phyloP scores from a whole-genome alignment of 192 early-diverging fungal species.

The Coemansia sp. region DNA sequence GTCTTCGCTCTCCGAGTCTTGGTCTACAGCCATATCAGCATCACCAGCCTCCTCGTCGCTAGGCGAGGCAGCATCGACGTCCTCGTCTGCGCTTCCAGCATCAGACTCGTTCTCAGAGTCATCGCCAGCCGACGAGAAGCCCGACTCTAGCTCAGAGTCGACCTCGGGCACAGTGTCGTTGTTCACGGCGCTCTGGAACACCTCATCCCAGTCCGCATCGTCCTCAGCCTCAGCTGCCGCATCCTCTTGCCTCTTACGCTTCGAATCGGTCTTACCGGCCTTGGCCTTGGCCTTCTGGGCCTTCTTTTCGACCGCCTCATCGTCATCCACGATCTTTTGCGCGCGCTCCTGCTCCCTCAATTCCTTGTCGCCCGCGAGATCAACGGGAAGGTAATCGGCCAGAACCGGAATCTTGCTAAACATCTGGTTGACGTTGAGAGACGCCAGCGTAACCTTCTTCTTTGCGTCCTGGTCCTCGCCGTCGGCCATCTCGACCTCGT shows the following conservation, averaged over 20 bases:
- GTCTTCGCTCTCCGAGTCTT: constrained; percentile 28
- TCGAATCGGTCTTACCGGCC: constrained; percentile 23
- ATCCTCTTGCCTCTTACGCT: constrained; percentile 45
- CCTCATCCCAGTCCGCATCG: constrained; percentile 83
- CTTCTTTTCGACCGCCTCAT: constrained; percentile 23
- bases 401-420: constrained; percentile 91
- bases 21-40: constrained; percentile 25
- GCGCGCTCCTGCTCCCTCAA: constrained; percentile 59
- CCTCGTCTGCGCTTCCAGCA: constrained; percentile 34
- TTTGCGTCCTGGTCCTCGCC: constrained; percentile 11
- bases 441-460: constrained; percentile 14
- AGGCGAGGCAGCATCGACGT: not conserved
- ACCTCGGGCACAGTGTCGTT: constrained; percentile 48
- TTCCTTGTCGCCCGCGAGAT: constrained; percentile 68
- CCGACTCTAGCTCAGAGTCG: constrained; percentile 51
- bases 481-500: constrained; percentile 31
- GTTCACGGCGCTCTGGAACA: constrained; percentile 80
- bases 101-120: constrained; percentile 17
- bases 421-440: constrained; percentile 75
- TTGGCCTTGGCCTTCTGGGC: constrained; percentile 24
- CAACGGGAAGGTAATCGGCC: constrained; percentile 80
- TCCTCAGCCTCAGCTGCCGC: constrained; percentile 38
- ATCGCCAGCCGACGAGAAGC: constrained; percentile 39
- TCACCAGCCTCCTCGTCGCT: constrained; percentile 14
- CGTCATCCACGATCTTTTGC: constrained; percentile 52